These are phyloP conservation scores for Tephrocybe sp. DNA, from an alignment of 768 basidiomycete species.

Conservation along the genomic window DNA sequence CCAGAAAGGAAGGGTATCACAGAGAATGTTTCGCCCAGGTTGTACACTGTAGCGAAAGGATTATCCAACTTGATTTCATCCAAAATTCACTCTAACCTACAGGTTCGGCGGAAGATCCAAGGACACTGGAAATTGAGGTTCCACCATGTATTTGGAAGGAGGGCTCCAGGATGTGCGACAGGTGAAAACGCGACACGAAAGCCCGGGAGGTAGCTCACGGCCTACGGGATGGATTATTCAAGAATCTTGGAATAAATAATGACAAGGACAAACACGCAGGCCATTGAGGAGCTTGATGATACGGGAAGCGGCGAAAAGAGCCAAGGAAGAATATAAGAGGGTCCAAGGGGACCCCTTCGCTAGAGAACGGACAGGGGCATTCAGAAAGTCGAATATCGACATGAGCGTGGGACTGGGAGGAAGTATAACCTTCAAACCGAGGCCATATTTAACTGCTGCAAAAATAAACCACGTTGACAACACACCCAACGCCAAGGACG, in stretches of 20 bases:
- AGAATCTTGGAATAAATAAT: not conserved
- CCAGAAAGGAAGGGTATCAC: not conserved
- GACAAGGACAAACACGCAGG: not conserved
- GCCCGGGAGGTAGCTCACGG: slow-evolving; percentile 32
- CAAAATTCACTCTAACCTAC: not conserved
- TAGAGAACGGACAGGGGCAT: too few relatives aligned
- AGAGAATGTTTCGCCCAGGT: not conserved
- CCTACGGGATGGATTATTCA: slow-evolving; percentile 18
- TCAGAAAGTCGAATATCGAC: too few relatives aligned
- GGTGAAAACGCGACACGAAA: slow-evolving; percentile 37
- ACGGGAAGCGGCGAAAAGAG: not conserved
- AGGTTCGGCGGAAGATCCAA: slow-evolving; percentile 3
- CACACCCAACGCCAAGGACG: too few relatives aligned
- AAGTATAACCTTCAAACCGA: too few relatives aligned
- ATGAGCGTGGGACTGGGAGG: too few relatives aligned
- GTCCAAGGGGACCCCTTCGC: too few relatives aligned
- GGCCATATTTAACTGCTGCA: too few relatives aligned
- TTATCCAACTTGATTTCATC: not conserved
- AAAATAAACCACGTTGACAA: too few relatives aligned
- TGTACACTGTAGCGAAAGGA: not conserved
- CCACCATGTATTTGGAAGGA: slow-evolving; percentile 38
- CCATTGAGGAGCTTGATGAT: slow-evolving; percentile 3
- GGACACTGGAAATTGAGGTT: slow-evolving; percentile 30
- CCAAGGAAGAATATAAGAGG: not conserved
- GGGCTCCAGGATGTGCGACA: slow-evolving; percentile 29